Percentiles rank a stretch among this genome's conserved stretches.
These are phyloP conservation scores for Sugiyamaella valdiviana DNA, from an alignment of 805 yeast species.

Conservation along the genomic window DNA sequence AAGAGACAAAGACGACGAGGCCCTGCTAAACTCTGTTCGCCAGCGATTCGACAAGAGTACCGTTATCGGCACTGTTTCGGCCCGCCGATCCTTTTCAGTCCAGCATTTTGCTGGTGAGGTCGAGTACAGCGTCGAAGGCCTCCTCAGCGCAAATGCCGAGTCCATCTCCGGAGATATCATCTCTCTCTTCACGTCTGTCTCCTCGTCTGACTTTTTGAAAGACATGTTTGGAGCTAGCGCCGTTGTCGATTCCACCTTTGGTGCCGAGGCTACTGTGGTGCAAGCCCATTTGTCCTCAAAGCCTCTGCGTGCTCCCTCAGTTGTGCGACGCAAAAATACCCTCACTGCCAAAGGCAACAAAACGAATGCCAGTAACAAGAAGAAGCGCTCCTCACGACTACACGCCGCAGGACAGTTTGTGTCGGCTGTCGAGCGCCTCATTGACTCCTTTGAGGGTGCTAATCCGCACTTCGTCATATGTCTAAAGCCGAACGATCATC, in stretches of 20 bases:
- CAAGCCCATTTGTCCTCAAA: slow-evolving; percentile 37
- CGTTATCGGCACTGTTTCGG: slow-evolving; percentile 24
- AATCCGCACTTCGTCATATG: slow-evolving; percentile 38
- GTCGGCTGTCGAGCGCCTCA: slow-evolving; percentile 31
- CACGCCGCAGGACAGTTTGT: slow-evolving; percentile 31
- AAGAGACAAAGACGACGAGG: slow-evolving; percentile 30
- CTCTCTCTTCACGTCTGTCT: slow-evolving; percentile 33
- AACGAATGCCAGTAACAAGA: slow-evolving; percentile 12
- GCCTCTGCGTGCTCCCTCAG: slow-evolving; percentile 37
- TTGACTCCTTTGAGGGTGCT: slow-evolving; percentile 34
- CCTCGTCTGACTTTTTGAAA: slow-evolving; percentile 34
- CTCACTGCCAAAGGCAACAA: neutral
- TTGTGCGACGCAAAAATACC: slow-evolving; percentile 21
- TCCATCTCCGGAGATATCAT: slow-evolving; percentile 40
- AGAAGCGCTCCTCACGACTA: neutral
- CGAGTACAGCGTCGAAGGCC: slow-evolving; percentile 45
- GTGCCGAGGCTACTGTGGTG: slow-evolving; percentile 30
- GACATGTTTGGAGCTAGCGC: slow-evolving; percentile 32
- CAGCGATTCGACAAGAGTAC: slow-evolving; percentile 30
- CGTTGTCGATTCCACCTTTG: slow-evolving; percentile 33
- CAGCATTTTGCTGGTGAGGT: slow-evolving; percentile 57
- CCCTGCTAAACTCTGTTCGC: slow-evolving; percentile 29
- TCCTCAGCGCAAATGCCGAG: slow-evolving; percentile 49
- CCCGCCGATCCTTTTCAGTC: slow-evolving; percentile 43
- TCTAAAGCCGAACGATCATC: slow-evolving; percentile 38